phyloP scores from a whole-genome alignment of 1,284 basidiomycete species.

The Naganishia cerealis region DNA sequence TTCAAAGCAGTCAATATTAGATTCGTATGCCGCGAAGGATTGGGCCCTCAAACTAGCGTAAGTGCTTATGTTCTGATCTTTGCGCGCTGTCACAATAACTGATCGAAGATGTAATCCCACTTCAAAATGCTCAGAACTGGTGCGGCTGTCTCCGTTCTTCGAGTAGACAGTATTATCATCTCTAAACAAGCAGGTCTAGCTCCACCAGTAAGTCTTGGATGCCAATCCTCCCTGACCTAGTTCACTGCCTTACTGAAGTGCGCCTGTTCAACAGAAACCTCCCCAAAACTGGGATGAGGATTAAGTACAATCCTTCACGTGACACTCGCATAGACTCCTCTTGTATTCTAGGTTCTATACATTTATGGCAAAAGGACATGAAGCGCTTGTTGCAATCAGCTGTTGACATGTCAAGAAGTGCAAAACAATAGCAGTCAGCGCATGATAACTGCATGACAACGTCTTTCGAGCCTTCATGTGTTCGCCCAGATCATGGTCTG shows the following conservation, averaged over 20 bases:
- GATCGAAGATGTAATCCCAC: neutral
- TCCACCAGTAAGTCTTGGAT: slow-evolving; percentile 41
- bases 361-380: neutral
- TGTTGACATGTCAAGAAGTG: too few species aligned
- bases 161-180: slow-evolving; percentile 98
- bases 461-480: neutral
- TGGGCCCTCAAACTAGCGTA: slow-evolving; percentile 54
- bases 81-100: neutral
- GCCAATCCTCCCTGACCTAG: neutral
- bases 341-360: slow-evolving; percentile 1
- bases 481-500: neutral
- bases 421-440: neutral
- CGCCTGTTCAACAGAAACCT: slow-evolving; percentile 44
- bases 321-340: neutral
- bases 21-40: slow-evolving; percentile 53
- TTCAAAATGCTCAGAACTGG: slow-evolving; percentile 61
- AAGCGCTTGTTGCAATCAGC: neutral
- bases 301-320: slow-evolving; percentile 36
- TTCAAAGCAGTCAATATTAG: slow-evolving; percentile 39
- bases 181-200: slow-evolving; percentile 77
- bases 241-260: neutral
- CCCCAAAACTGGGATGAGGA: slow-evolving; percentile 56
- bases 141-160: slow-evolving; percentile 88
- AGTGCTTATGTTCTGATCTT: slow-evolving; percentile 14
- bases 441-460: neutral